Conservation (phyloP, 1,284 basidiomycete species). For the Serendipita sp. region DNA sequence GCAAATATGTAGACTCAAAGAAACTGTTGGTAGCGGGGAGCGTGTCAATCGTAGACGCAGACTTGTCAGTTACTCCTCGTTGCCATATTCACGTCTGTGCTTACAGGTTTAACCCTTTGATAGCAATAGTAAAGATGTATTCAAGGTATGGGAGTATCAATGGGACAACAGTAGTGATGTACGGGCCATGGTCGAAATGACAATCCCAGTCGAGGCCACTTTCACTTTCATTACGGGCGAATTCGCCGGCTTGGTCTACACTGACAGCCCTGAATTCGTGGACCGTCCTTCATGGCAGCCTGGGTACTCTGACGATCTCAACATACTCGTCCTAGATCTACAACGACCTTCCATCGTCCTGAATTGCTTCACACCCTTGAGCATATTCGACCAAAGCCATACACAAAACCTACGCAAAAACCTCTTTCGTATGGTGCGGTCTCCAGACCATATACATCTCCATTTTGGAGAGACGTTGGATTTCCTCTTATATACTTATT, state of each 20-base stretch:
- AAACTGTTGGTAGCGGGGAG: not conserved
- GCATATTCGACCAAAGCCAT: not conserved
- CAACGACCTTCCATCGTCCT: not conserved
- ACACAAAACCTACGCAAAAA: too few species aligned
- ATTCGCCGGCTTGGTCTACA: not conserved
- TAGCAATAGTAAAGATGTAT: not conserved
- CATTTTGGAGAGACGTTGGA: not conserved
- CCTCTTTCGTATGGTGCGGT: not conserved
- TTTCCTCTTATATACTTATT: not conserved
- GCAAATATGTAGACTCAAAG: not conserved
- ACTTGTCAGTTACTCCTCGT: too few species aligned
- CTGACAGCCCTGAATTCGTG: not conserved
- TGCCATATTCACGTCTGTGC: too few species aligned
- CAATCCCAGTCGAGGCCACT: not conserved
- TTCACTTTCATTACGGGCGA: not conserved
- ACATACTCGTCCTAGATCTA: not conserved
- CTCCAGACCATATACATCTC: not conserved
- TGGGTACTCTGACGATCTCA: not conserved
- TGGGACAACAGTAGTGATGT: too few species aligned
- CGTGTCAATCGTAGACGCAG: not conserved
- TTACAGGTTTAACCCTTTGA: too few species aligned
- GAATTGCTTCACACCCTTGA: not conserved
- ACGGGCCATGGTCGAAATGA: not conserved
- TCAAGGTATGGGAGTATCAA: not conserved
- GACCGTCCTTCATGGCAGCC: not conserved